Base-by-base conservation (phyloP, 257 asterid genomes). In the Plantago elongata region DNA sequence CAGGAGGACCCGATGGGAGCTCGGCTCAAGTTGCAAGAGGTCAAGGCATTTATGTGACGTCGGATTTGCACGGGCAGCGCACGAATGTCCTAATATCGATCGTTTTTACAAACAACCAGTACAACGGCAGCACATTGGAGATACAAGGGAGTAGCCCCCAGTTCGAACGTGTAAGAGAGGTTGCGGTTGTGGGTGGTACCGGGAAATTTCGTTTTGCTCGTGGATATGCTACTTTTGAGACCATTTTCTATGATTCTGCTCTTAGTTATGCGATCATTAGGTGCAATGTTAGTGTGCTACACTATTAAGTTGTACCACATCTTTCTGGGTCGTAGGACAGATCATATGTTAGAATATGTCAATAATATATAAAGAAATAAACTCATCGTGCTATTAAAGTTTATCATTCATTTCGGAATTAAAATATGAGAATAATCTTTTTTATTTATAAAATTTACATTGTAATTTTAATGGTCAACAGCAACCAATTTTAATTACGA, bases 191-290 rank as follows among this genome's bases (percentile, higher is more conserved):
- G 30, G 80, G 80, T 27, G 74, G 77, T 40, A 70, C 80, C 4
- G 72, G 80, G 34, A 67, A 70, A 44, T 75, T 71, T 59, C 72
- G 80, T 9, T 62, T 70, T 48, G 77, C 77, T 7, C 51, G 63
- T 3, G 80, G 80, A 29, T 75, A 57, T 46, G 74, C 67, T 5
- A 71, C 77, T 11, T 75, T 75, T 57, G 80, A 75, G 71, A 75
- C 80, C 1, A 43, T 71, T 47, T 67, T 66, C 50, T 64, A 62
- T 5, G 63, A 75, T 42, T 22, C 69, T 8, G 49, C 46, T 9
- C 43, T 49, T 44, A 16, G 37, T 52, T 49, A 57, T 5, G 73
- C 60, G 15, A 62, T 66, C 43, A 74, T 75, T 45, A 57, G 47
- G 45, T 71, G 63, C 17, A 65, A 71, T 45, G 13, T 60, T 47